Conservation (phyloP, 768 basidiomycete species). For the Pleurotus eryngii region DNA sequence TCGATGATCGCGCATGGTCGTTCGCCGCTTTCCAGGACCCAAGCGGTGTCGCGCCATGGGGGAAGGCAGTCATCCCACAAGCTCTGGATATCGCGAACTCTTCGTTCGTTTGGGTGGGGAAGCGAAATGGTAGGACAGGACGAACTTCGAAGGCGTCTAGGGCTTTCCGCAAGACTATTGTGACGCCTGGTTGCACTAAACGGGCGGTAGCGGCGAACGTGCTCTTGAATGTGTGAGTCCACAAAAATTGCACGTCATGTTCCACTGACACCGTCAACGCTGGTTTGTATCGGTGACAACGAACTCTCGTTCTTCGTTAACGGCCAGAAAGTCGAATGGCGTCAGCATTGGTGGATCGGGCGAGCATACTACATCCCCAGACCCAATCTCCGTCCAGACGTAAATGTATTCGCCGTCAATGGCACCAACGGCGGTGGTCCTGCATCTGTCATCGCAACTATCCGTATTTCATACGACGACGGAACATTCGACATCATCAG, state of each 20-base stretch:
- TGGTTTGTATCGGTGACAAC: conserved; percentile 20
- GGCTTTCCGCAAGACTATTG: conserved; percentile 1
- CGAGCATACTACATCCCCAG: conserved; percentile 26
- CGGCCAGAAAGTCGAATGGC: conserved; percentile 1
- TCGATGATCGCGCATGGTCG: neutral
- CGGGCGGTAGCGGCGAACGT: conserved; percentile 1
- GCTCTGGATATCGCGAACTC: neutral
- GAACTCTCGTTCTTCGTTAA: conserved; percentile 15
- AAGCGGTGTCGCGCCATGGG: conserved; percentile 2
- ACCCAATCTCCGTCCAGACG: conserved; percentile 16
- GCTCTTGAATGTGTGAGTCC: conserved; percentile 3
- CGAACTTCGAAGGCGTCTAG: neutral
- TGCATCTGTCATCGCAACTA: conserved; percentile 26
- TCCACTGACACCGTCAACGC: neutral
- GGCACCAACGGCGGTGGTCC: conserved; percentile 20
- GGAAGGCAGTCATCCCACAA: neutral
- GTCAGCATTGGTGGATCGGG: conserved; percentile 10
- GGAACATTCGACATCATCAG: conserved; percentile 26
- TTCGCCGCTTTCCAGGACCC: conserved; percentile 1
- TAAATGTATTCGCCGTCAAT: conserved; percentile 31
- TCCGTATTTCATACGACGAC: conserved; percentile 28
- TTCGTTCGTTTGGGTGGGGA: neutral
- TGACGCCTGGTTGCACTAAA: conserved; percentile 3
- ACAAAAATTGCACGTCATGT: neutral
- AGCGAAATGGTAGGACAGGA: neutral